Conservation (phyloP, 2,329 filamentous ascomycete genomes). For the Tolypocladium inflatum region DNA sequence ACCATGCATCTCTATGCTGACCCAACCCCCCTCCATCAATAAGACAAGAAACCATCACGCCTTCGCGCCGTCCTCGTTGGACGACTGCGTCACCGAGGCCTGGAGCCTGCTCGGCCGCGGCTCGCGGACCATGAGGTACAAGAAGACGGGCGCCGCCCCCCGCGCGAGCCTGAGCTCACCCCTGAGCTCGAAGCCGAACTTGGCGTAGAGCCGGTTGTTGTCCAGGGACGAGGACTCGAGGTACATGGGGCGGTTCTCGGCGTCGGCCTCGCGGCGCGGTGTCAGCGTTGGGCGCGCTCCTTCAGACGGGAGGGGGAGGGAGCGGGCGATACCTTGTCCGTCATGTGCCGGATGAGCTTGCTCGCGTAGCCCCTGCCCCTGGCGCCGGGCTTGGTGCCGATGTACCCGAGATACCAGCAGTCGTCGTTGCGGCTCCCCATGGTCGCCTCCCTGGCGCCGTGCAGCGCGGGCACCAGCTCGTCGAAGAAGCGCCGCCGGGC, state of each 20-base stretch:
- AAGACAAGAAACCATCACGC: not conserved
- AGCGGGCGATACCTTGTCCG: slow-evolving; percentile 36
- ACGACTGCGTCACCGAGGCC: slow-evolving; percentile 4
- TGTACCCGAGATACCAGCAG: slow-evolving; percentile 75
- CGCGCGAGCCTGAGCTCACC: slow-evolving; percentile 54
- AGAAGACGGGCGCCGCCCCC: slow-evolving; percentile 46
- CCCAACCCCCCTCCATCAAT: not conserved
- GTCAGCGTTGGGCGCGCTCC: not conserved
- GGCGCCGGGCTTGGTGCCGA: slow-evolving; percentile 64
- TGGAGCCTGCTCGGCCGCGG: slow-evolving; percentile 31
- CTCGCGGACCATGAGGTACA: slow-evolving; percentile 79
- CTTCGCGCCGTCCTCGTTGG: slow-evolving; percentile 4
- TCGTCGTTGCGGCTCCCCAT: slow-evolving; percentile 58
- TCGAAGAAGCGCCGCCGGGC: slow-evolving; percentile 65
- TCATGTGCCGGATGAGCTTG: slow-evolving; percentile 62
- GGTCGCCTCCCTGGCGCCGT: slow-evolving; percentile 59
- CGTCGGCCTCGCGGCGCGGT: slow-evolving; percentile 40
- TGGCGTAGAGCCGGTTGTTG: slow-evolving; percentile 65
- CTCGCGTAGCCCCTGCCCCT: slow-evolving; percentile 65
- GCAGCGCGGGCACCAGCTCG: slow-evolving; percentile 67
- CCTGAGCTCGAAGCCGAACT: slow-evolving; percentile 62
- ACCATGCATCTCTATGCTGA: no score
- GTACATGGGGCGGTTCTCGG: slow-evolving; percentile 59
- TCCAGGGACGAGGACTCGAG: slow-evolving; percentile 64
- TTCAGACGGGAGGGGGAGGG: not conserved